A percentile compares a stretch with the other conserved stretches of the same genome.
Conservation (phyloP, 108 stramenopile genomes). For the Nitzschia palea region DNA sequence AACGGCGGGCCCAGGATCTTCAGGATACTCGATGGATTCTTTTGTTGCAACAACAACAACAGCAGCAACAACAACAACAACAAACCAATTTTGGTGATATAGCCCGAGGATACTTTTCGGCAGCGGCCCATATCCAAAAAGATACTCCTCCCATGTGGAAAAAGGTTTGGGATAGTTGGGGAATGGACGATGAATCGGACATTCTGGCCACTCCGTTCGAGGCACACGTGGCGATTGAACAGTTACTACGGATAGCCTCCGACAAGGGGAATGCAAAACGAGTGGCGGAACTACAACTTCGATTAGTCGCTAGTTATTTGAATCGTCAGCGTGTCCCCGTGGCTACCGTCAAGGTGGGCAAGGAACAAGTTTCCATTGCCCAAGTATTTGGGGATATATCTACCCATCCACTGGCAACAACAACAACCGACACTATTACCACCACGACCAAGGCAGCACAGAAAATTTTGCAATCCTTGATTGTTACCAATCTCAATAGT, state of each 20-base stretch:
- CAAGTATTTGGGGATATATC: constrained; percentile 16
- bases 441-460: no score
- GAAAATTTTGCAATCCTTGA: neutral
- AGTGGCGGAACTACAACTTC: constrained; percentile 44
- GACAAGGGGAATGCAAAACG: constrained; percentile 58
- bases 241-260: constrained; percentile 59
- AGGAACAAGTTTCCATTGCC: neutral
- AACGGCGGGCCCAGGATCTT: constrained; percentile 35
- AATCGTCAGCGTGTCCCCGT: constrained; percentile 9
- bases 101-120: constrained; percentile 39
- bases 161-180: constrained; percentile 45
- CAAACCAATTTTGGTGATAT: constrained; percentile 10
- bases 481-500: neutral
- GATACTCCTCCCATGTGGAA: constrained; percentile 57
- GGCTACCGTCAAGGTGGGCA: neutral
- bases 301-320: constrained; percentile 45
- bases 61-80: no score
- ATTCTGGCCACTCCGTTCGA: constrained; percentile 1
- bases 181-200: neutral
- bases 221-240: constrained; percentile 42
- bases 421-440: no score
- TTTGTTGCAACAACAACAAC: constrained; percentile 14
- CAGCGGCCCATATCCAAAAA: constrained; percentile 36
- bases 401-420: neutral
- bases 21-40: constrained; percentile 27